Conservation (phyloP, 2,329 filamentous ascomycete genomes). For the Phyllosticta citribraziliensis region DNA sequence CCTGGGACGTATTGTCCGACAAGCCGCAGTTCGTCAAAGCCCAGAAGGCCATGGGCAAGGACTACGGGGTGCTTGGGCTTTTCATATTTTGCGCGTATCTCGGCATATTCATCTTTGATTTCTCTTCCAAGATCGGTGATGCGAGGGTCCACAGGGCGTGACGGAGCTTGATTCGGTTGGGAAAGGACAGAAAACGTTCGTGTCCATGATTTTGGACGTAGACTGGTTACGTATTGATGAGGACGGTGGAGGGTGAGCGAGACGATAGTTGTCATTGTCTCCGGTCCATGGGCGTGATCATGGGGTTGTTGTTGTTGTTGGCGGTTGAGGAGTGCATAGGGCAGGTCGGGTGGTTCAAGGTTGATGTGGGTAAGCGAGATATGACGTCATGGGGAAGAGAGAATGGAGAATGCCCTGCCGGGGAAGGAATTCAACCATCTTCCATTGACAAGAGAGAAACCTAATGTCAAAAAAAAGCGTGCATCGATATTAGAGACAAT, state of each 20-base stretch:
- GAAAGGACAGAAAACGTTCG: neutral
- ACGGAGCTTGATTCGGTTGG: conserved; percentile 18
- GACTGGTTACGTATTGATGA: neutral
- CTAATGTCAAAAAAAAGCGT: no score
- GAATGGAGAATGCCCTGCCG: no score
- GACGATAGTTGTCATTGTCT: conserved; percentile 2
- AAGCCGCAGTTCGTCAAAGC: conserved; percentile 53
- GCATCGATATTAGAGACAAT: no score
- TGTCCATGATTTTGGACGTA: conserved; percentile 13
- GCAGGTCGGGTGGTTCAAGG: neutral
- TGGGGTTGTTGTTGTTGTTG: neutral
- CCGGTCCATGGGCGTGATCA: neutral
- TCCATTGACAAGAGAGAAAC: no score
- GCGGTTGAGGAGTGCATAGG: neutral
- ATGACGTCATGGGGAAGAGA: neutral
- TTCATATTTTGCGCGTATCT: conserved; percentile 46
- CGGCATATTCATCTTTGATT: conserved; percentile 54
- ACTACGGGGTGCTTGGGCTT: conserved; percentile 46
- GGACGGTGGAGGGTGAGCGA: neutral
- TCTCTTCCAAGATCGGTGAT: conserved; percentile 41
- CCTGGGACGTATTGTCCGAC: conserved; percentile 45
- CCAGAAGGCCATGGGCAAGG: conserved; percentile 55
- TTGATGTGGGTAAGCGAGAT: neutral
- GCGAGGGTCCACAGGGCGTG: conserved; percentile 36
- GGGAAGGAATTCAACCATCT: no score